These are phyloP conservation scores for Drechslerella dactyloides DNA, from an alignment of 2,329 filamentous ascomycete species.

Conservation along the genomic window DNA sequence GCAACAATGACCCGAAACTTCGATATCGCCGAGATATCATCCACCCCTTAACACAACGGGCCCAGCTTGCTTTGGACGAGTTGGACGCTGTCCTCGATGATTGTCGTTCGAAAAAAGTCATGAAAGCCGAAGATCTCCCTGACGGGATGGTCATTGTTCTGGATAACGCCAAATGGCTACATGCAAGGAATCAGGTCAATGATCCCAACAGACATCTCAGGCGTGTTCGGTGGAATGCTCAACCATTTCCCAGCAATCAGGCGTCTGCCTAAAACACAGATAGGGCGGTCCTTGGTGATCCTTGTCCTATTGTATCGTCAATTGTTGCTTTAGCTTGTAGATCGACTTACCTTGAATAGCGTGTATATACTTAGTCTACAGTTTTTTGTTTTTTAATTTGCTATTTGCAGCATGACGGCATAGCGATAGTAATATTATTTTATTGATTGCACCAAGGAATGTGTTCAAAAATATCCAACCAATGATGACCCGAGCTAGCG, in stretches of 20 bases:
- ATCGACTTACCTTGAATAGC: too few species aligned
- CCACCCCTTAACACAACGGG: constrained; percentile 53
- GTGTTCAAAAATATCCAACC: too few species aligned
- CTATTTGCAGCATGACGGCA: too few species aligned
- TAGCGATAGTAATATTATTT: too few species aligned
- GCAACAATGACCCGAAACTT: constrained; percentile 50
- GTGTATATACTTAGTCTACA: too few species aligned
- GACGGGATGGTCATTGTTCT: constrained; percentile 57
- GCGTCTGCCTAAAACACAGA: background rate
- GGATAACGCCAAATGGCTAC: constrained; percentile 58
- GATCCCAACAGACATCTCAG: constrained; percentile 58
- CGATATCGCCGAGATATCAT: constrained; percentile 57
- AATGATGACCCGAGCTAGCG: too few species aligned
- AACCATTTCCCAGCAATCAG: constrained; percentile 21
- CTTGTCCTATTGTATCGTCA: too few species aligned
- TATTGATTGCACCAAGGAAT: too few species aligned
- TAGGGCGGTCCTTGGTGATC: too few species aligned
- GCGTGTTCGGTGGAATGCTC: constrained; percentile 57
- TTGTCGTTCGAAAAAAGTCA: constrained; percentile 51
- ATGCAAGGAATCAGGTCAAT: constrained; percentile 57
- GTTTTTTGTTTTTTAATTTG: too few species aligned
- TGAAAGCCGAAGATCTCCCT: constrained; percentile 55
- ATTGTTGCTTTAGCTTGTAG: too few species aligned
- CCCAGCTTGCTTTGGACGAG: constrained; percentile 55
- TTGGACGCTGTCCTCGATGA: constrained; percentile 54